Evolutionary conservation across 768 basidiomycete species (phyloP), one percentile per base, ranked within the genome.

Genomic region (Leucocoprinus sp.): DNA sequence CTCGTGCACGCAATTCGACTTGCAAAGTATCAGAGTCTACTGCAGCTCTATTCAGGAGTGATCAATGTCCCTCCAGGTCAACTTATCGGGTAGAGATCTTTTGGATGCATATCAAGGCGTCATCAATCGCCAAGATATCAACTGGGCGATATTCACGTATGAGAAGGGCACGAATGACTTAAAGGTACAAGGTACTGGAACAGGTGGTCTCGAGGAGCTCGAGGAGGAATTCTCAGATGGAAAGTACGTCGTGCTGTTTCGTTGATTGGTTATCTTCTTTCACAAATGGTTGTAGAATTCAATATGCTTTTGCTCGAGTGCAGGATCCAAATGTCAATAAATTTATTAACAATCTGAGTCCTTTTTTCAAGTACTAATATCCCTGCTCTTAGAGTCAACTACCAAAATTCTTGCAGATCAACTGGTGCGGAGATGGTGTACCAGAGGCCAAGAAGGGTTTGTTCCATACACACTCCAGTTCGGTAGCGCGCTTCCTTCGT

Each of bases 381-480:
- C n/a, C 15, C 17, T 27, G n/a, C 42, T 45, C 43, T 2, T 55
- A 95, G 86, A 89, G 76, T 57, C 71, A 83, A 50, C 74, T 98
- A 2, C 72, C 83, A 36, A 97, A 96, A 67, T 90, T 93, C 51
- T 91, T 97, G 12, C 88, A 95, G 58, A 84, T 98, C 63, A 90
- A 92, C 56, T 96, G 95, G 93, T 92, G 91, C 54, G 95, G 95
- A 35, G 93, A 95, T 57, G 95, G 95, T 48, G 95, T 98, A 1
- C 95, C 95, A 9, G 90, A 82, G 60, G 71, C 72, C 15, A 84
- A 88, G 64, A 98, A 98, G 61, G 95, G 95, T 6, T 71, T 96
- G 18, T 95, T 95, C 68, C 84, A 90, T 57, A 83, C 80, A 6
- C 93, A 97, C 61, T 79, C 91, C 5, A 74, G 75, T 36, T 75